Conservation (phyloP, 305 asterid genomes). For the Fraxinus platypoda region DNA sequence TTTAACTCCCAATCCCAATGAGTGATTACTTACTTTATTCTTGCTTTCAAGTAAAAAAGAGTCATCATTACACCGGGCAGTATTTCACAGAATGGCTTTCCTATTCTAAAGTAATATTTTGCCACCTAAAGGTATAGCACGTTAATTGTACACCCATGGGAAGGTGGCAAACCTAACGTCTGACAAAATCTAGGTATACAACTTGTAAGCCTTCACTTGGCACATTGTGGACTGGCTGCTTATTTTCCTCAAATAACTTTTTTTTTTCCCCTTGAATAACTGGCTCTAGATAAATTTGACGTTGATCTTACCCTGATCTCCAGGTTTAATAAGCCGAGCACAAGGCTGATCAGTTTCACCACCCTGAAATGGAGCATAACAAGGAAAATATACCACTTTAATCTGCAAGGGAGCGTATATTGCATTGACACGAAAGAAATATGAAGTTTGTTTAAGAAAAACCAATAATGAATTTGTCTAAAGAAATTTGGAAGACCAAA, state of each 20-base stretch:
- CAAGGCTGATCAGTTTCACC: constrained; percentile 30
- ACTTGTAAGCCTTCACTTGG: neutral
- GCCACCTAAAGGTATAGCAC: neutral
- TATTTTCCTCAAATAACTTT: constrained; percentile 6
- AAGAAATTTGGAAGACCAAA: neutral
- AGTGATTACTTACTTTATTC: neutral
- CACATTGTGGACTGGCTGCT: neutral
- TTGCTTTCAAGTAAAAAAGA: neutral
- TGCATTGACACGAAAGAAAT: neutral
- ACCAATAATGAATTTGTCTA: neutral
- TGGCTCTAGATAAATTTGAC: neutral
- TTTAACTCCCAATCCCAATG: neutral
- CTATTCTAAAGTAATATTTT: neutral
- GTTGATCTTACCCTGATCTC: constrained; percentile 48
- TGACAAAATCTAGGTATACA: neutral
- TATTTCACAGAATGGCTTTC: neutral
- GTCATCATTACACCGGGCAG: neutral
- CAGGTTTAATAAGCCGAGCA: constrained; percentile 52
- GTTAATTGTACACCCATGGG: neutral
- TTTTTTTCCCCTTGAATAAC: neutral
- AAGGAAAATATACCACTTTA: neutral
- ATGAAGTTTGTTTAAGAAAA: neutral
- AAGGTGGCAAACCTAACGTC: constrained; percentile 2
- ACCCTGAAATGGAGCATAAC: constrained; percentile 35
- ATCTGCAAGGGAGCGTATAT: neutral